Base-by-base conservation (phyloP, 192 early-diverging fungal genomes). In the Coemansia sp. region DNA sequence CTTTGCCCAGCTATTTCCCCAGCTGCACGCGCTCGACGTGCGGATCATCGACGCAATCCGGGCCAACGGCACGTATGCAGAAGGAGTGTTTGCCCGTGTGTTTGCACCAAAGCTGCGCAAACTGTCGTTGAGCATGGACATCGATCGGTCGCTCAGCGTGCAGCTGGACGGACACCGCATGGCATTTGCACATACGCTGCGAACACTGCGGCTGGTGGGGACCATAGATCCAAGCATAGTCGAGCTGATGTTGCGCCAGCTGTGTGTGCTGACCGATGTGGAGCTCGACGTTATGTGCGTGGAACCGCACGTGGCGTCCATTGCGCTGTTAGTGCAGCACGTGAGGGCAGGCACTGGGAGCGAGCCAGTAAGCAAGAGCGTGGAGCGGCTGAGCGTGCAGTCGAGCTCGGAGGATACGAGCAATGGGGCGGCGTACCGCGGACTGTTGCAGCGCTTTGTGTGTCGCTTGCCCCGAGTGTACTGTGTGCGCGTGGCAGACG, bases 131-230 rank as follows among this genome's bases (percentile, higher is more conserved):
- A 23, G 20, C 28, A 66, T 36, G 18, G 31, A 8, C 31, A 34
- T 34, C 8, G 6, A 7, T 6, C 31, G 8, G 31, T 9, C 40
- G 18, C 63, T 66, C 18, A 51, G 51, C 28, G 18, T 51, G 15
- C 14, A 21, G 14, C 24, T 56, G 7, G 31, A 26, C 9, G 28
- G 54, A 5, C 3, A 12, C 23, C 0, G 4, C 3, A 1, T n/a
- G 24, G 11, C 49, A 5, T 68, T 68, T 49, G 58, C 58, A 1
- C 26, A 56, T 14, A 12, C 23, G 23, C 60, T 69, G n/a, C 15
- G 21, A 3, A 15, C 28, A 2, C 37, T 69, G 15, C 36, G 36
- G 1, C 15, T 63, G 11, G 18, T 12, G 2, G 36, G 18, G 8
- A 12, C 21, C 1, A 23, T 56, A 1, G 54, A 26, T 24, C 25